Evolutionary conservation across 2,329 filamentous ascomycete genomes (phyloP), one percentile per base, ranked within the genome.

Genomic region (Drechmeria coniospora): DNA sequence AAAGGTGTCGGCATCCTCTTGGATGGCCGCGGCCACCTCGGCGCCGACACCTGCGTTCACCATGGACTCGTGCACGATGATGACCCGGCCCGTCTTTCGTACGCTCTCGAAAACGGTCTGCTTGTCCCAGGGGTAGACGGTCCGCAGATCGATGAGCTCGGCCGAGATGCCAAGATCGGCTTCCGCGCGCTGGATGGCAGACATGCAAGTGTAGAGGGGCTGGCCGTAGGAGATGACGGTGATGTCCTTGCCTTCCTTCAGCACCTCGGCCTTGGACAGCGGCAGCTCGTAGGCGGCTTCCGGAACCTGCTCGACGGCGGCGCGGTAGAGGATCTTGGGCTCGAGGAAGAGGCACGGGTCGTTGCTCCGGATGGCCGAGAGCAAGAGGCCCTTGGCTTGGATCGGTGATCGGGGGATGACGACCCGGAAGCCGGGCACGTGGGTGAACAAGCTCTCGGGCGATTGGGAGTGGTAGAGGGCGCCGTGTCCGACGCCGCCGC

Each of bases 341-440:
- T 94, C 86, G 75, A 94, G 75, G 53, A 94, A 92, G 29, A 94
- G 62, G 36, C 87, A 82, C 0, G 86, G 86, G 49, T 94, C 86
- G 35, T 83, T 81, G 65, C 73, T 57, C 59, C 71, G 72, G 29
- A 92, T 83, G 1, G 78, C 68, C 3, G 79, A 67, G 3, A 92
- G 61, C 27, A 93, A 59, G 3, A 94, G 62, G 2, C 86, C 86
- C 53, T 94, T 94, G 5, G 86, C 86, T 52, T 94, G 86, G 3
- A 78, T 53, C 0, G 86, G 86, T 0, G 81, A 90, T 25, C 86
- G 68, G 1, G 86, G 86, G 51, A 93, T 76, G 15, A 94, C 73
- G 15, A 94, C 82, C 26, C 79, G 69, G 23, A 93, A 57, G 3
- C 86, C 86, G 1, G 86, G 86, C 2, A 92, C 68, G 47, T 93